These are phyloP conservation scores for Paraphoma sp. DNA, from an alignment of 2,329 filamentous ascomycete genomes.

Conservation along the genomic window DNA sequence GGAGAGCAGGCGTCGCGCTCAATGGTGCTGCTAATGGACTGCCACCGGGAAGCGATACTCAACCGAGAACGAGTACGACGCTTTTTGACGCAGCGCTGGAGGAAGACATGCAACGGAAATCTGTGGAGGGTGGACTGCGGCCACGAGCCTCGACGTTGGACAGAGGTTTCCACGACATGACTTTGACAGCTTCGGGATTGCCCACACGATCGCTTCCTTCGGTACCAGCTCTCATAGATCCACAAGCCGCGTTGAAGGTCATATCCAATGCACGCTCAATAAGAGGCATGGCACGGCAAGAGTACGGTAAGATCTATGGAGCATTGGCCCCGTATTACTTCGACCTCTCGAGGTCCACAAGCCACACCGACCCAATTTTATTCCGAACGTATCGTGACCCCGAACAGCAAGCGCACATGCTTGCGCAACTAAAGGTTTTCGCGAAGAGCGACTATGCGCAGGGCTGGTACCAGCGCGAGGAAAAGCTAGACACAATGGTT, in stretches of 20 bases:
- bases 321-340: slow-evolving; percentile 87
- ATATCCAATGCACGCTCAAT: slow-evolving; percentile 77
- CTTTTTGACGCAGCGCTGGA: slow-evolving; percentile 77
- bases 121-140: slow-evolving; percentile 38
- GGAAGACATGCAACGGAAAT: slow-evolving; percentile 63
- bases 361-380: slow-evolving; percentile 78
- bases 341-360: slow-evolving; percentile 75
- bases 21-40: slow-evolving; percentile 46
- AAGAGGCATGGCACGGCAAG: slow-evolving; percentile 82
- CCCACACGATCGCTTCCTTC: slow-evolving; percentile 32
- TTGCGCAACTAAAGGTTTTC: slow-evolving; percentile 81
- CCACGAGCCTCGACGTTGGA: slow-evolving; percentile 48
- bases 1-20: slow-evolving; percentile 40
- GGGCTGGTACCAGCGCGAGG: slow-evolving; percentile 74
- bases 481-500: slow-evolving; percentile 76
- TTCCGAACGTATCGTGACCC: slow-evolving; percentile 89
- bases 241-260: slow-evolving; percentile 70
- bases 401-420: slow-evolving; percentile 87
- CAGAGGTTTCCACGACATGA: slow-evolving; percentile 83
- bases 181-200: slow-evolving; percentile 53
- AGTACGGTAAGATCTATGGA: slow-evolving; percentile 91
- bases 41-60: slow-evolving; percentile 40
- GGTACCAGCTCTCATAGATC: slow-evolving; percentile 53
- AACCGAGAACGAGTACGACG: slow-evolving; percentile 59
- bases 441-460: slow-evolving; percentile 79